Percentiles rank a stretch among this genome's conserved stretches.
Conservation (phyloP, 805 yeast genomes). For the Starmerella tilneyi region DNA sequence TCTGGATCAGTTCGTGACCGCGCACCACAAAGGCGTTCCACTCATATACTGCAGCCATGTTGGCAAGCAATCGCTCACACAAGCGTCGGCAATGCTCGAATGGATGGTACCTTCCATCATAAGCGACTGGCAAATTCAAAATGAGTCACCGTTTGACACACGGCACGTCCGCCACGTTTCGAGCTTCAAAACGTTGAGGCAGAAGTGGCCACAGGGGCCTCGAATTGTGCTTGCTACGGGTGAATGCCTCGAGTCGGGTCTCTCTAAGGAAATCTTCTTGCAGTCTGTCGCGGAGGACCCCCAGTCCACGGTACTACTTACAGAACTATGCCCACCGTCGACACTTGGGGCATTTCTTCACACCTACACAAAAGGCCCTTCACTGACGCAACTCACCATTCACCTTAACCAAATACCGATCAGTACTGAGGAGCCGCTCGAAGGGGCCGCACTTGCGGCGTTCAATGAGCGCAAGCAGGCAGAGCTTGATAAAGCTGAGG, state of each 20-base stretch:
- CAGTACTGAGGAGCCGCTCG: constrained; percentile 26
- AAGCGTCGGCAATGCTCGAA: constrained; percentile 82
- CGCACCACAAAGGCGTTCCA: constrained; percentile 40
- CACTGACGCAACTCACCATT: constrained; percentile 12
- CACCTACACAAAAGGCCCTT: constrained; percentile 24
- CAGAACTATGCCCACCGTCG: constrained; percentile 48
- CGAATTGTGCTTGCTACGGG: constrained; percentile 75
- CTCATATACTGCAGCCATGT: constrained; percentile 66
- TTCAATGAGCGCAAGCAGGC: constrained; percentile 26
- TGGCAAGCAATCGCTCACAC: constrained; percentile 64
- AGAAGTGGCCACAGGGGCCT: constrained; percentile 33
- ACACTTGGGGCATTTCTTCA: constrained; percentile 45
- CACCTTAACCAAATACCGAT: constrained; percentile 12
- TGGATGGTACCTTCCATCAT: constrained; percentile 91
- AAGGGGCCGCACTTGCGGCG: constrained; percentile 31
- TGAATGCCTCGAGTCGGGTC: constrained; percentile 52
- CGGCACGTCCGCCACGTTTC: constrained; percentile 49
- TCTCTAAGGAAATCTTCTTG: constrained; percentile 36
- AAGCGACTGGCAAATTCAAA: constrained; percentile 69
- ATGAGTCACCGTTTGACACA: constrained; percentile 70
- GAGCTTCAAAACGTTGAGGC: constrained; percentile 29
- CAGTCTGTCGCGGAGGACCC: constrained; percentile 48
- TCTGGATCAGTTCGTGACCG: constrained; percentile 53
- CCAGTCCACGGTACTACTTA: constrained; percentile 59
- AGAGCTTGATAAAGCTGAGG: constrained; percentile 22